Evolutionary conservation across 768 basidiomycete genomes (phyloP).

Genomic region (Ephemerocybe angulata): DNA sequence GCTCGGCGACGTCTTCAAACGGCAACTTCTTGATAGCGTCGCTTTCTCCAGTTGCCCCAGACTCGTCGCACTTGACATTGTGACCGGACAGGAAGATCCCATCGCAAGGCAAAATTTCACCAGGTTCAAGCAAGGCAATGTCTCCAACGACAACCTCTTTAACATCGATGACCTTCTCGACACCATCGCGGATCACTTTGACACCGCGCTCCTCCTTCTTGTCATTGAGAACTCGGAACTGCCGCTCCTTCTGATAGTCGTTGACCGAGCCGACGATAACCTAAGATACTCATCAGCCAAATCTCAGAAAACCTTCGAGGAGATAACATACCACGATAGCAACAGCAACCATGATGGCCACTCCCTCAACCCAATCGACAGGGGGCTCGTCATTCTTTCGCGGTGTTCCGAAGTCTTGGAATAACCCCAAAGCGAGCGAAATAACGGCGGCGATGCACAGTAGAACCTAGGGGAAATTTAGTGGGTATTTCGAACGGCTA

Average conservation of each 20-base stretch:
- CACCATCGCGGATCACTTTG: conserved; percentile 73
- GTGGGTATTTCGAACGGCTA: background rate
- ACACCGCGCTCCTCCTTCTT: conserved; percentile 93
- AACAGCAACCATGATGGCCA: conserved; percentile 75
- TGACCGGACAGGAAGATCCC: conserved; percentile 92
- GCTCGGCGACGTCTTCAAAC: conserved; percentile 68
- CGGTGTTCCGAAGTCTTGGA: conserved; percentile 80
- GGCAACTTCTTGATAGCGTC: conserved; percentile 89
- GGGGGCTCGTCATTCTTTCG: conserved; percentile 58
- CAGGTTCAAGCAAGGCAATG: conserved; percentile 86
- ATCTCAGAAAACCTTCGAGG: background rate
- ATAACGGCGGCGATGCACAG: conserved; percentile 90
- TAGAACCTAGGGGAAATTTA: conserved; percentile 53
- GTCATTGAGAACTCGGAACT: conserved; percentile 88
- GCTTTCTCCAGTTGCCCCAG: conserved; percentile 93
- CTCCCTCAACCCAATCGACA: conserved; percentile 97
- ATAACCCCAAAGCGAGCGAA: conserved; percentile 90
- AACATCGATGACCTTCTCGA: conserved; percentile 73
- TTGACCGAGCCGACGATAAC: conserved; percentile 91
- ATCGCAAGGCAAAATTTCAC: conserved; percentile 94
- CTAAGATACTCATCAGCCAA: conserved; percentile 41
- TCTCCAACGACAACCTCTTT: conserved; percentile 95
- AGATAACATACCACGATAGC: conserved; percentile 62
- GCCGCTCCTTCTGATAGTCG: conserved; percentile 98
- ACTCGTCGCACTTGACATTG: conserved; percentile 94